Conservation (phyloP, 495 filamentous ascomycete species). For the Podospora conica region DNA sequence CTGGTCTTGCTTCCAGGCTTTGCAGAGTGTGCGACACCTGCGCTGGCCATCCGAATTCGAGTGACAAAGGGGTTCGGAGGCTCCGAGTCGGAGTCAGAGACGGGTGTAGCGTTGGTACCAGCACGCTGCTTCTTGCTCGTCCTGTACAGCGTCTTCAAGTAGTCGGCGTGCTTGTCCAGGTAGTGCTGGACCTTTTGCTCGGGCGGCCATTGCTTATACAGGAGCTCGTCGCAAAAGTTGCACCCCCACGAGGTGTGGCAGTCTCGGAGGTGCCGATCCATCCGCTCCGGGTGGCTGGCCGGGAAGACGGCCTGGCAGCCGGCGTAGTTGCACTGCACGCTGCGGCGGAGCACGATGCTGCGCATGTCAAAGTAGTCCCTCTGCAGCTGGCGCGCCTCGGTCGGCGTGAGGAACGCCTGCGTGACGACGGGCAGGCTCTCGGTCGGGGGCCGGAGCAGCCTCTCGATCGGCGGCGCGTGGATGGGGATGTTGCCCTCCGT, state of each 20-base stretch:
- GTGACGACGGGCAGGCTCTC: constrained; percentile 29
- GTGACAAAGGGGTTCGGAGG: neutral
- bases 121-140: neutral
- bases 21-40: neutral
- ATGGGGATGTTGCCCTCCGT: constrained; percentile 21
- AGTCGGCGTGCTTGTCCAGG: constrained; percentile 9
- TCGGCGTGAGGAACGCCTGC: constrained; percentile 34
- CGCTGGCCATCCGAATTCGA: neutral
- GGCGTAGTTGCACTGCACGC: constrained; percentile 29
- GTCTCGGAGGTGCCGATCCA: constrained; percentile 28
- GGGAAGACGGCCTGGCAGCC: constrained; percentile 27
- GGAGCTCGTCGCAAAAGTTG: constrained; percentile 24
- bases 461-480: constrained; percentile 32
- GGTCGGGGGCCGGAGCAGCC: constrained; percentile 23
- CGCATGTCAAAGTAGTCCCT: constrained; percentile 28
- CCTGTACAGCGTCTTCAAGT: neutral
- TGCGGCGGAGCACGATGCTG: constrained; percentile 28
- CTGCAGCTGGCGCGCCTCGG: constrained; percentile 32
- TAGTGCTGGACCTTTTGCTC: constrained; percentile 17
- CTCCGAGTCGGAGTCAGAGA: neutral
- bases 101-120: neutral
- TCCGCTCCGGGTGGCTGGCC: constrained; percentile 11
- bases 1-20: neutral
- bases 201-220: constrained; percentile 22
- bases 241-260: constrained; percentile 23